Evolutionary conservation across 2,329 filamentous ascomycete genomes (phyloP).

Genomic region (Trichoderma pleuroti): DNA sequence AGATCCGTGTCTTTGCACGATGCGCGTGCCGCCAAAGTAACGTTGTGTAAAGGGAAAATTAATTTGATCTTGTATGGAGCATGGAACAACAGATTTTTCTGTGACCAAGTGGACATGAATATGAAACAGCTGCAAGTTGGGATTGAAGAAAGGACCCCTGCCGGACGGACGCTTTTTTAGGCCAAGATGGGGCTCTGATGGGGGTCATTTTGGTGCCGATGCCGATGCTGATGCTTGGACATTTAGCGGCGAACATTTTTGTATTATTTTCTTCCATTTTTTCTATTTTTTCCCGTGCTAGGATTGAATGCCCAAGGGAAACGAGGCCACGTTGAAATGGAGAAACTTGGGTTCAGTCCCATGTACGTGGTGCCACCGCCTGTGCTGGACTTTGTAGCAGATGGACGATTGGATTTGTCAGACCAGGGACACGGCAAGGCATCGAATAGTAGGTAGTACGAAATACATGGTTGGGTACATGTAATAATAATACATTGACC

Average conservation of each 20-base stretch:
- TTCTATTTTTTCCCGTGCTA: background rate
- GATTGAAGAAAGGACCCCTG: background rate
- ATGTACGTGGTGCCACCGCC: background rate
- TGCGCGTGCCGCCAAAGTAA: background rate
- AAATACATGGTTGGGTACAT: background rate
- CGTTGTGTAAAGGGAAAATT: background rate
- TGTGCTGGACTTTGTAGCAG: background rate
- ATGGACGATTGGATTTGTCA: background rate
- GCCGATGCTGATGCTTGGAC: background rate
- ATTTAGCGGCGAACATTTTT: background rate
- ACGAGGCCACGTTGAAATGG: conserved; percentile 4
- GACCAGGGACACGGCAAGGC: background rate
- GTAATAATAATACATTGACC: background rate
- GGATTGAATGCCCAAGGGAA: background rate
- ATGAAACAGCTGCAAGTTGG: background rate
- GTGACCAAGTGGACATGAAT: background rate
- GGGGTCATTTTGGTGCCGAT: background rate
- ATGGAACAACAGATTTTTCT: background rate
- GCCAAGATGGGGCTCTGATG: background rate
- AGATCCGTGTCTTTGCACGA: background rate
- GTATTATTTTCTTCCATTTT: background rate
- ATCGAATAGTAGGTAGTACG: background rate
- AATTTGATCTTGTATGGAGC: no score
- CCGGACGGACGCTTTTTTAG: background rate
- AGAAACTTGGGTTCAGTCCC: background rate